These are phyloP conservation scores for Fomitopsis palustris DNA, from an alignment of 1,284 basidiomycete genomes.

Conservation along the genomic window DNA sequence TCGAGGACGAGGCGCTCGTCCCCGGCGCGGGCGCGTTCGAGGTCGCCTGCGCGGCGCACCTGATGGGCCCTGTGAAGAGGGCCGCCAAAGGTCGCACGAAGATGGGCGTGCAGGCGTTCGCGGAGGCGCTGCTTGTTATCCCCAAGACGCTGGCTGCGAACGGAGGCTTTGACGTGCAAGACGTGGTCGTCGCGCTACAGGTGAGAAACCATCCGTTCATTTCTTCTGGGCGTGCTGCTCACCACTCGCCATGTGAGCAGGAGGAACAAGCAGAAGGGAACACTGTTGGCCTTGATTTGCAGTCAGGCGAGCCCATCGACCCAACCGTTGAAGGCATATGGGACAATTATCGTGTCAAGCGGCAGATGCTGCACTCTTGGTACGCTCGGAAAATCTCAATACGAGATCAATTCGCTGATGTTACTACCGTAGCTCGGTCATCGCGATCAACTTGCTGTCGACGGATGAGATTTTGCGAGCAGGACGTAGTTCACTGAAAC, in stretches of 20 bases:
- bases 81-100: constrained; percentile 94
- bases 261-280: constrained; percentile 94
- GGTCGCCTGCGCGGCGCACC: constrained; percentile 86
- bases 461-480: constrained; percentile 96
- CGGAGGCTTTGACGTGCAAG: constrained; percentile 97
- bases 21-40: constrained; percentile 99
- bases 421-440: constrained; percentile 74
- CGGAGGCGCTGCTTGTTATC: constrained; percentile 92
- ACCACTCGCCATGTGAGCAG: constrained; percentile 34
- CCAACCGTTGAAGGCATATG: constrained; percentile 94
- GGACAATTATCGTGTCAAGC: constrained; percentile 99
- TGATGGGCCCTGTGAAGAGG: constrained; percentile 80
- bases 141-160: constrained; percentile 97
- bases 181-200: constrained; percentile 89
- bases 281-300: constrained; percentile 86
- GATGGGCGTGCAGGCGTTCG: constrained; percentile 96
- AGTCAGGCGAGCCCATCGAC: constrained; percentile 96
- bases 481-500: constrained; percentile 85
- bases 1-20: constrained; percentile 87
- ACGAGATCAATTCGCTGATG: constrained; percentile 9
- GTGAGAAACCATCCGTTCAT: constrained; percentile 33
- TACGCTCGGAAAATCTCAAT: constrained; percentile 35
- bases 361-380: constrained; percentile 98
- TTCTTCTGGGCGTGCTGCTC: constrained; percentile 9
- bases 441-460: constrained; percentile 92